Evolutionary conservation across 2,329 filamentous ascomycete species (phyloP).

Genomic region (Ciborinia camelliae): DNA sequence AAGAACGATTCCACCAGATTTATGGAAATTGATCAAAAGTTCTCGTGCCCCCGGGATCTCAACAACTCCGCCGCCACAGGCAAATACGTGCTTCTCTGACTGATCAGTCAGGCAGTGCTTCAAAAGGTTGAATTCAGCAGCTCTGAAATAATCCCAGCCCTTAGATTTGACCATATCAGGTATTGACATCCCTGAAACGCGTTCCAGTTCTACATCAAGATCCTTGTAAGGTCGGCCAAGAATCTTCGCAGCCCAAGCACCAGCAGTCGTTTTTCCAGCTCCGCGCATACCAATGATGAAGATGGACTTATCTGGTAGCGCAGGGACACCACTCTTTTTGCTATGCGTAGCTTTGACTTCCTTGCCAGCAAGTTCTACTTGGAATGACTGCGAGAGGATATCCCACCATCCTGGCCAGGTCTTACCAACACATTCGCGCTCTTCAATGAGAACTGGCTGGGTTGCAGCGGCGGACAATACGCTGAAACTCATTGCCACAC

Average conservation of each 20-base stretch:
- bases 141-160: constrained; percentile 88
- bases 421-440: constrained; percentile 92
- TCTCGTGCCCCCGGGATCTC: constrained; percentile 78
- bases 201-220: constrained; percentile 83
- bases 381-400: constrained; percentile 73
- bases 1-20: constrained; percentile 76
- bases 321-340: constrained; percentile 41
- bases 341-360: constrained; percentile 43
- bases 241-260: constrained; percentile 75
- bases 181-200: constrained; percentile 68
- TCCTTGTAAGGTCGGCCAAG: constrained; percentile 78
- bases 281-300: constrained; percentile 98
- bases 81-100: constrained; percentile 75
- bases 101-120: constrained; percentile 71
- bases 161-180: constrained; percentile 74
- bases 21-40: constrained; percentile 69
- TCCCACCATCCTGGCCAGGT: constrained; percentile 99
- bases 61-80: constrained; percentile 90
- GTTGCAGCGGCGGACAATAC: constrained; percentile 75
- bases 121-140: constrained; percentile 72
- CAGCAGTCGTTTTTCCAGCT: constrained; percentile 92
- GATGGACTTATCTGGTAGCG: constrained; percentile 59
- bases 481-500: constrained; percentile 97
- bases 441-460: constrained; percentile 70
- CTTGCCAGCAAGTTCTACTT: constrained; percentile 70